phyloP scores from a whole-genome alignment of 2,329 filamentous ascomycete genomes.

The Penicillium brasilianum region DNA sequence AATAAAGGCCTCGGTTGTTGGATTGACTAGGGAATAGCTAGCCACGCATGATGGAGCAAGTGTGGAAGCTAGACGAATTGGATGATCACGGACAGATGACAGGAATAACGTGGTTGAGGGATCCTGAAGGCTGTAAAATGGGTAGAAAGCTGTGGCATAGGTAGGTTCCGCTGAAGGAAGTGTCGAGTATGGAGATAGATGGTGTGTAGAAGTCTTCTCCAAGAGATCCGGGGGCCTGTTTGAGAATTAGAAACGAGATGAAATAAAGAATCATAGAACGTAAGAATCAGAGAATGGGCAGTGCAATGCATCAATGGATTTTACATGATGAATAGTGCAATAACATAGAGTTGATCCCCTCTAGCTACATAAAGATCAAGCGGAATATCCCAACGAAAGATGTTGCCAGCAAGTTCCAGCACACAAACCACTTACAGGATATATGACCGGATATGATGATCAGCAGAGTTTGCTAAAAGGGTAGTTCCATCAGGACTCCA shows the following conservation, averaged over 20 bases:
- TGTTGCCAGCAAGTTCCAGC: not conserved
- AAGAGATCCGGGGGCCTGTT: slow-evolving; percentile 55
- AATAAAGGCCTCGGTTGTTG: slow-evolving; percentile 62
- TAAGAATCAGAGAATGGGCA: too few relatives aligned
- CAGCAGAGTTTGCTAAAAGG: slow-evolving; percentile 59
- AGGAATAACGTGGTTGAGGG: slow-evolving; percentile 57
- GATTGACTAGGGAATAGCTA: slow-evolving; percentile 60
- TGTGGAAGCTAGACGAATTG: slow-evolving; percentile 62
- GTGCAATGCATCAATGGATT: not conserved
- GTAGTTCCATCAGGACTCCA: slow-evolving; percentile 63
- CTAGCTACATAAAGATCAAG: not conserved
- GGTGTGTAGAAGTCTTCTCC: slow-evolving; percentile 43
- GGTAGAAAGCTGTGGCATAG: slow-evolving; percentile 60
- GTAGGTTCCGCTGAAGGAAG: slow-evolving; percentile 56
- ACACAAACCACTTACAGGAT: slow-evolving; percentile 52
- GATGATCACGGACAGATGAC: slow-evolving; percentile 58
- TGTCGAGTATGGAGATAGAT: slow-evolving; percentile 53
- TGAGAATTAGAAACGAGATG: slow-evolving; percentile 13
- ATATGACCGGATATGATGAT: slow-evolving; percentile 59
- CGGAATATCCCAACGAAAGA: not conserved
- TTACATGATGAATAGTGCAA: not conserved
- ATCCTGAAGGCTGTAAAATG: slow-evolving; percentile 59
- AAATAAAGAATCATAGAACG: not conserved
- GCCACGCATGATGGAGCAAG: slow-evolving; percentile 55
- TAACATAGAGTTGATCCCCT: not conserved